Evolutionary conservation across 768 basidiomycete genomes (phyloP), one percentile per base, ranked within the genome.

Genomic region (Nevesoporus exiguus): DNA sequence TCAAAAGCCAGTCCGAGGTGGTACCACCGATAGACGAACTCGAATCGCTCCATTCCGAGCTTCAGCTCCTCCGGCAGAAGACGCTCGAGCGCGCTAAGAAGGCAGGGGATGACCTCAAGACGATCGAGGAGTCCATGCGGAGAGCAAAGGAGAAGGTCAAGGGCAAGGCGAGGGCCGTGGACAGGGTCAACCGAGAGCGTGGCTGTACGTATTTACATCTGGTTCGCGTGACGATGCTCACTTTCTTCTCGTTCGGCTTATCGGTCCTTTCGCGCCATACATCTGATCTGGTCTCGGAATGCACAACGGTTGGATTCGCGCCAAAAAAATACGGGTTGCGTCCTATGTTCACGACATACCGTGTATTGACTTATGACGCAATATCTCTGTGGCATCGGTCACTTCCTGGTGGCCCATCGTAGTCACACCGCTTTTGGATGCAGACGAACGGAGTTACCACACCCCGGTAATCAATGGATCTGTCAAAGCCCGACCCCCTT

Each of bases 21-120:
- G 77, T 93, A 15, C 90, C 90, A 8, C 76, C 84, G 21, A 80
- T 82, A 17, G 84, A 88, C 49, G 90, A 92, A 37, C 81, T 92
- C 47, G 83, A 88, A 54, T 60, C 68, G 21, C 77, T 91, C 21
- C 80, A 85, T 37, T 62, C 74, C 41, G 88, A 91, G 66, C 80
- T 93, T 44, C 73, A 68, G 55, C 56, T 73, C 45, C 70, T 86
- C 49, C 80, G 76, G 62, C 74, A 79, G 60, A 75, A 73, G 64
- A 78, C 82, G 7, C 61, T 83, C 44, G 84, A 85, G 57, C 79
- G 87, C 60, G 81, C 77, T 37, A 83, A 79, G 76, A 90, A 89
- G 74, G 90, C 89, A 0, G 80, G 79, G 30, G 83, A 86, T 64
- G 90, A 92, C 76, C 73, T 89, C 60, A 80, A 77, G 66, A 77